Conservation (phyloP, 1,139 yeast species). For the Suhomyces yuchorum region DNA sequence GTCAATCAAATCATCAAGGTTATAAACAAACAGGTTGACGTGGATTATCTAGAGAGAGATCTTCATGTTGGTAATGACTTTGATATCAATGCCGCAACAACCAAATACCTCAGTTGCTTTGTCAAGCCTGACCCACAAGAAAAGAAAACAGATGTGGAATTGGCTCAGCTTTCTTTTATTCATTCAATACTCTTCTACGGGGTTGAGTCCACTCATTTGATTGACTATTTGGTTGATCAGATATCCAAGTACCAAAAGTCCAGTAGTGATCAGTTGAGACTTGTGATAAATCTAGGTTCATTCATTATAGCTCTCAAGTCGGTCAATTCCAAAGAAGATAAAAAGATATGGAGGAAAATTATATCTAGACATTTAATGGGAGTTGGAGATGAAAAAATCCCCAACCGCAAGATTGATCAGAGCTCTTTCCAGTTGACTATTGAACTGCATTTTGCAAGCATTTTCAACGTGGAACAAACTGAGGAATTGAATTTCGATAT, state of each 20-base stretch:
- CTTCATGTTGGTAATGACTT: conserved; percentile 6
- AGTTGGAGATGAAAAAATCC: neutral
- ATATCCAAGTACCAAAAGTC: conserved; percentile 24
- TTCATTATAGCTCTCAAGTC: conserved; percentile 25
- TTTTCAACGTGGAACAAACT: conserved; percentile 14
- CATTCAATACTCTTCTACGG: conserved; percentile 2
- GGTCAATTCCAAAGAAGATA: conserved; percentile 22
- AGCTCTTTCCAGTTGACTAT: conserved; percentile 13
- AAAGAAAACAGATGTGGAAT: conserved; percentile 1
- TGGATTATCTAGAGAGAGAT: conserved; percentile 11
- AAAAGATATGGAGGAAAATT: conserved; percentile 28
- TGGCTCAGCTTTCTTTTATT: conserved; percentile 2
- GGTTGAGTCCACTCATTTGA: conserved; percentile 13
- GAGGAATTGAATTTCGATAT: conserved; percentile 12
- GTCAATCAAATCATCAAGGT: conserved; percentile 21
- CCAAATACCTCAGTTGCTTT: conserved; percentile 10
- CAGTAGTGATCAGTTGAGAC: conserved; percentile 32
- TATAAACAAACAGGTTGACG: conserved; percentile 18
- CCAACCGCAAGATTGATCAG: conserved; percentile 1
- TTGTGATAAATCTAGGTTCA: conserved; percentile 30
- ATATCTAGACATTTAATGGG: conserved; percentile 6
- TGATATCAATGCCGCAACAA: conserved; percentile 11
- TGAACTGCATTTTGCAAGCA: conserved; percentile 20
- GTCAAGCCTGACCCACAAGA: conserved; percentile 7
- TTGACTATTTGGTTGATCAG: conserved; percentile 22